These are phyloP conservation scores for Peterozyma toletana DNA, from an alignment of 805 yeast genomes.

Conservation along the genomic window DNA sequence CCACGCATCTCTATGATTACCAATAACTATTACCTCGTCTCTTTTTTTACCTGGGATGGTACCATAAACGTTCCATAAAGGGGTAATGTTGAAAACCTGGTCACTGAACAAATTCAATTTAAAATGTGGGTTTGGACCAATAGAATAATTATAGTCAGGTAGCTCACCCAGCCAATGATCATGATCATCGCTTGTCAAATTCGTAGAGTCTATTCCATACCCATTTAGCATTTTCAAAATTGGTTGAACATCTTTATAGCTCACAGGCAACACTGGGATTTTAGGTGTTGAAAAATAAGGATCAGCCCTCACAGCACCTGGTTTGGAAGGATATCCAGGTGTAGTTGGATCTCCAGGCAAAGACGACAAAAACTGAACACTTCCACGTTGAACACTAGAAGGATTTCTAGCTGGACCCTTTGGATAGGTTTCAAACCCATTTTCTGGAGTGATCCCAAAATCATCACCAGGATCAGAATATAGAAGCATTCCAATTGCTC, in stretches of 20 bases:
- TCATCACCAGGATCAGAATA: constrained; percentile 36
- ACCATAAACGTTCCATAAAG: constrained; percentile 60
- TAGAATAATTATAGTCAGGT: constrained; percentile 42
- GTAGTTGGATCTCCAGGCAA: constrained; percentile 64
- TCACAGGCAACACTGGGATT: constrained; percentile 57
- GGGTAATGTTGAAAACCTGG: constrained; percentile 55
- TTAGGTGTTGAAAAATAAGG: constrained; percentile 42
- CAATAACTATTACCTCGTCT: constrained; percentile 54
- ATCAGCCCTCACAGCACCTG: constrained; percentile 33
- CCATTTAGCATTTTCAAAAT: constrained; percentile 48
- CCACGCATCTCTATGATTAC: constrained; percentile 82
- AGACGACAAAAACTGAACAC: constrained; percentile 14
- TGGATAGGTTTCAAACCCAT: constrained; percentile 52
- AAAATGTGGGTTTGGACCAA: constrained; percentile 43
- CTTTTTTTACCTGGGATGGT: constrained; percentile 44
- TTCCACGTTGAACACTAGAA: constrained; percentile 60
- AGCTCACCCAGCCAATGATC: constrained; percentile 32
- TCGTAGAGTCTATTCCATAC: constrained; percentile 32
- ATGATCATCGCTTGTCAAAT: constrained; percentile 4
- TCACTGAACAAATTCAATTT: constrained; percentile 48
- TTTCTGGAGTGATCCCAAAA: constrained; percentile 33
- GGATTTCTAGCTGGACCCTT: constrained; percentile 67
- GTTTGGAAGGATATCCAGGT: constrained; percentile 44
- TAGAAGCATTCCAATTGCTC: constrained; percentile 53
- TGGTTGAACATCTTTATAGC: constrained; percentile 47